These are phyloP conservation scores for Suillus subaureus DNA, from an alignment of 768 basidiomycete species.

Conservation along the genomic window DNA sequence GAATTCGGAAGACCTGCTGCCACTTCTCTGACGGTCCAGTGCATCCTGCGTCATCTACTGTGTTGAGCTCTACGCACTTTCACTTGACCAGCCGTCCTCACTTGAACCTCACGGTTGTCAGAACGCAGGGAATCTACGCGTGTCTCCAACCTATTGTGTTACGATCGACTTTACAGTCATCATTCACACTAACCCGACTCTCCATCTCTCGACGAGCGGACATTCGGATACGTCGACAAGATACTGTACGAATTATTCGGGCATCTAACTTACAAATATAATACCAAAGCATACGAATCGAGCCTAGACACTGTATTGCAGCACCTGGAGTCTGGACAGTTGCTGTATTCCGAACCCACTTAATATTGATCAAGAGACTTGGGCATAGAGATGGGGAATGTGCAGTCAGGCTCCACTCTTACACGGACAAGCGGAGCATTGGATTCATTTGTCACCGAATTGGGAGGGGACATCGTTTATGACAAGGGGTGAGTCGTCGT, in stretches of 20 bases:
- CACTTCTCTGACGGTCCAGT: neutral
- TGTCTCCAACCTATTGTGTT: neutral
- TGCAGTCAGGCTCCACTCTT: conserved; percentile 68
- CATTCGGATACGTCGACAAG: neutral
- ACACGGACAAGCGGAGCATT: conserved; percentile 78
- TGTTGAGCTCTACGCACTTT: neutral
- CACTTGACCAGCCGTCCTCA: neutral
- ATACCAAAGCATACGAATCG: neutral
- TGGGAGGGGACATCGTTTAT: conserved; percentile 85
- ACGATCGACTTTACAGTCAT: neutral
- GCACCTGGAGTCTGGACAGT: neutral
- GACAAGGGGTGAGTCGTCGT: conserved; percentile 75
- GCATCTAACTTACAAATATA: neutral
- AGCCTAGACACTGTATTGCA: neutral
- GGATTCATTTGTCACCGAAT: conserved; percentile 89
- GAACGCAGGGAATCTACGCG: neutral
- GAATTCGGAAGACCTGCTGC: neutral
- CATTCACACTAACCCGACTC: neutral
- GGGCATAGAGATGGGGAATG: conserved; percentile 68
- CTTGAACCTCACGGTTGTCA: neutral
- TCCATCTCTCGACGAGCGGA: no score
- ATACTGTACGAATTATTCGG: neutral
- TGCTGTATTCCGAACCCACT: neutral
- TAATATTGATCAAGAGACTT: neutral
- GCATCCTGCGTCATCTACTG: neutral